Percentiles rank a stretch among this genome's conserved stretches.
These are phyloP conservation scores for Phytophthora vignae DNA, from an alignment of 352 stramenopile genomes.

Conservation along the genomic window DNA sequence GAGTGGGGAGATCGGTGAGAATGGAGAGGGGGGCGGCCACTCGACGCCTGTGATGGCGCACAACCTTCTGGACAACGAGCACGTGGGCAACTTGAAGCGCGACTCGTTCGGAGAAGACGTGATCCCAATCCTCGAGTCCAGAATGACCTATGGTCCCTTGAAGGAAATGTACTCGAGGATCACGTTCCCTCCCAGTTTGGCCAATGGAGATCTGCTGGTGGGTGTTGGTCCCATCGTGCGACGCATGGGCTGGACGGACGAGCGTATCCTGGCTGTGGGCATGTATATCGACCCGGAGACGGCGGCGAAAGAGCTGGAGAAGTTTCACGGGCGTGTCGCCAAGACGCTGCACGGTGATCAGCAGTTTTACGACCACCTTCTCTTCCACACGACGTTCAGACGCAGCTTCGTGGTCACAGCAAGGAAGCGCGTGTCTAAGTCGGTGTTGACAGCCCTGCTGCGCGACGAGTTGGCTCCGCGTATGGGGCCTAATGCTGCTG, in stretches of 20 bases:
- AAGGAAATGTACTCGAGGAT: conserved; percentile 83
- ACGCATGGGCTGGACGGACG: conserved; percentile 84
- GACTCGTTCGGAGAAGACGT: conserved; percentile 49
- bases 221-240: conserved; percentile 80
- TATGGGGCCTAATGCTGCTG: conserved; percentile 59
- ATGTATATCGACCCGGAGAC: conserved; percentile 81
- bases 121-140: conserved; percentile 66
- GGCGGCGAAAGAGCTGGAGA: conserved; percentile 59
- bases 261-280: conserved; percentile 80
- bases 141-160: conserved; percentile 71
- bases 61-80: conserved; percentile 36
- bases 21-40: conserved; percentile 7
- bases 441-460: conserved; percentile 67
- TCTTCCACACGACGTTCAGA: conserved; percentile 68
- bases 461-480: conserved; percentile 79
- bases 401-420: conserved; percentile 82
- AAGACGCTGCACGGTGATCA: conserved; percentile 81
- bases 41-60: conserved; percentile 34
- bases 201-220: conserved; percentile 77
- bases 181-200: conserved; percentile 79
- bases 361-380: conserved; percentile 73
- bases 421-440: conserved; percentile 83
- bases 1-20: conserved; percentile 8
- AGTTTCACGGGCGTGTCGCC: conserved; percentile 58
- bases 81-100: conserved; percentile 31